phyloP scores from a whole-genome alignment of 2,329 filamentous ascomycete genomes.

The Podosphaera aphanis region DNA sequence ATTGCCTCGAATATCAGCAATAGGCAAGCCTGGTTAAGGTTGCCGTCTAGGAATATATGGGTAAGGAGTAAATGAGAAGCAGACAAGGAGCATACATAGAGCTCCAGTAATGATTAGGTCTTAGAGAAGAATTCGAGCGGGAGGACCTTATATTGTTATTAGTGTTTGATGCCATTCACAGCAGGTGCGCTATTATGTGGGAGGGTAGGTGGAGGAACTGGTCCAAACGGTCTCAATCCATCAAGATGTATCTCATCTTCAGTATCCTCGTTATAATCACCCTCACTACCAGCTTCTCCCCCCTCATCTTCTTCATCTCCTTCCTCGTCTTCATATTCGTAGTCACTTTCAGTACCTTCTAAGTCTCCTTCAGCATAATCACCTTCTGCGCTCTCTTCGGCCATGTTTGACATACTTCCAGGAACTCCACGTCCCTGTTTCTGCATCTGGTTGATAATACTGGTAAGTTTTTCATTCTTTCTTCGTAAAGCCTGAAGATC shows the following conservation, averaged over 20 bases:
- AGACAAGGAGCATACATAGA: background rate
- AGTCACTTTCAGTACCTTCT: constrained; percentile 37
- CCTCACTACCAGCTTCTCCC: constrained; percentile 17
- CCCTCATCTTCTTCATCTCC: constrained; percentile 30
- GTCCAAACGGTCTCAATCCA: constrained; percentile 14
- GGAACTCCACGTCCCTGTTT: constrained; percentile 64
- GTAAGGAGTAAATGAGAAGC: too few relatives aligned
- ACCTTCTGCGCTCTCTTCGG: constrained; percentile 29
- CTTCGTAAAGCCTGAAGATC: constrained; percentile 53
- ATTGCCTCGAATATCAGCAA: background rate
- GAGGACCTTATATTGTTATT: background rate
- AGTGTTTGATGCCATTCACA: constrained; percentile 3
- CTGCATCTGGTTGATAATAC: constrained; percentile 90
- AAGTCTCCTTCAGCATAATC: constrained; percentile 31
- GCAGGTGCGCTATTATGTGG: constrained; percentile 9
- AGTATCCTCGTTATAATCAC: constrained; percentile 23
- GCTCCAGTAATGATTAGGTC: background rate
- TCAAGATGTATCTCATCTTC: constrained; percentile 16
- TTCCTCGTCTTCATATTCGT: constrained; percentile 39
- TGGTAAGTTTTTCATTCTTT: constrained; percentile 74
- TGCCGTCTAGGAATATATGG: background rate
- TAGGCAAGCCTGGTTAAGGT: background rate
- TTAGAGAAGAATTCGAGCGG: background rate
- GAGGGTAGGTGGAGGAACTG: constrained; percentile 14
- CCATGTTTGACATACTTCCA: constrained; percentile 36